Evolutionary conservation across 305 asterid genomes (phyloP).

Genomic region (Plantago coronopus): DNA sequence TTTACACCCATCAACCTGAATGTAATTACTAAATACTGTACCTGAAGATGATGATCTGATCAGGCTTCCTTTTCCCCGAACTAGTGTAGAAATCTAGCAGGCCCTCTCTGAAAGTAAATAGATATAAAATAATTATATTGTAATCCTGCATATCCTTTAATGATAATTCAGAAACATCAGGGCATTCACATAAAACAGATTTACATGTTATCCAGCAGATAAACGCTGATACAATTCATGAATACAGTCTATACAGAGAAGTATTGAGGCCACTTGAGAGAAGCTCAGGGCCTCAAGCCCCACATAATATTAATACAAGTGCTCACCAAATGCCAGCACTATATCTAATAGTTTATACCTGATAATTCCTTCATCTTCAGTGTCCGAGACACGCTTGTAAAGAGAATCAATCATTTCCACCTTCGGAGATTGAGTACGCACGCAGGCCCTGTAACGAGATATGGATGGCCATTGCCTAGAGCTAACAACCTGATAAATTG

Average conservation of each 20-base stretch:
- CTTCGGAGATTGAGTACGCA: conserved; percentile 74
- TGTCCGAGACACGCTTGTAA: conserved; percentile 50
- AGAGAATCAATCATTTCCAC: conserved; percentile 77
- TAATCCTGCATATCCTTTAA: no score
- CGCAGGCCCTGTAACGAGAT: conserved; percentile 79
- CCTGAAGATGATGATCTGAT: conserved; percentile 65
- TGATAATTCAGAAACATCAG: no score
- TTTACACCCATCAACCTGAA: neutral
- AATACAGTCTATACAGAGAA: neutral
- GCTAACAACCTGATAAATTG: conserved; percentile 58
- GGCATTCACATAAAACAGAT: neutral
- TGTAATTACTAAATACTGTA: conserved; percentile 7
- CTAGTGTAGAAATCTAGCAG: conserved; percentile 52
- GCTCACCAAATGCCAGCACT: no score
- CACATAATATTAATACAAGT: no score
- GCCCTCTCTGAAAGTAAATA: conserved; percentile 45
- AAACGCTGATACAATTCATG: neutral
- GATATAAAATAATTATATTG: neutral
- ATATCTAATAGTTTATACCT: conserved; percentile 35
- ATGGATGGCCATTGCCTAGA: conserved; percentile 83
- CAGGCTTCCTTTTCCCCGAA: conserved; percentile 53
- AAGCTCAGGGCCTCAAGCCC: no score
- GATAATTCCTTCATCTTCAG: conserved; percentile 72
- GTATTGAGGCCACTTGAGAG: no score
- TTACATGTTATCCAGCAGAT: neutral